These are phyloP conservation scores for Phylloporus arenicola DNA, from an alignment of 768 basidiomycete species.

Conservation along the genomic window DNA sequence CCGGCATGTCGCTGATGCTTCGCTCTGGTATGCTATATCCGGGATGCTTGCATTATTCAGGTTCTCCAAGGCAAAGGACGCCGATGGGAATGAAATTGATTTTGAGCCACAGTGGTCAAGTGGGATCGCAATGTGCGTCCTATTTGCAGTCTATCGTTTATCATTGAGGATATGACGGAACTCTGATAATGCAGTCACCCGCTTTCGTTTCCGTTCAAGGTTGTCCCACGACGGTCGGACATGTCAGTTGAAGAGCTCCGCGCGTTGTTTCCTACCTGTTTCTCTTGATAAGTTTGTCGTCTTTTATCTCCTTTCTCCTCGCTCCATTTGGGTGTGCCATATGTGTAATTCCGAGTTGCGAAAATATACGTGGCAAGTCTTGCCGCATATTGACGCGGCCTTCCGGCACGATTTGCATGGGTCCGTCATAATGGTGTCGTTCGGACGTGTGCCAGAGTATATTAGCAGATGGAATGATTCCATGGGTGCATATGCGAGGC, in stretches of 20 bases:
- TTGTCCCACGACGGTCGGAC: neutral
- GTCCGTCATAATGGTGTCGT: no score
- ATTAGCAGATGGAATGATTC: no score
- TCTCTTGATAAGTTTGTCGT: neutral
- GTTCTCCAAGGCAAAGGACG: slow-evolving; percentile 21
- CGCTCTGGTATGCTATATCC: slow-evolving; percentile 26
- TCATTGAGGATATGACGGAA: neutral
- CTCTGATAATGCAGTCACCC: neutral
- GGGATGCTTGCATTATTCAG: slow-evolving; percentile 27
- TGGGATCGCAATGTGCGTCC: slow-evolving; percentile 6
- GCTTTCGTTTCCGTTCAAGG: neutral
- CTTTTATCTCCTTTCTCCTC: neutral
- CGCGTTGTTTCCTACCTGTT: neutral
- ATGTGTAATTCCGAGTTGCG: no score
- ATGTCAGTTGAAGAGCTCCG: neutral
- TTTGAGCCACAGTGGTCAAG: slow-evolving; percentile 14
- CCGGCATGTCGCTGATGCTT: slow-evolving; percentile 17
- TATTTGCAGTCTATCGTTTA: neutral
- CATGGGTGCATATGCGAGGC: no score
- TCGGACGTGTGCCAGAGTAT: no score
- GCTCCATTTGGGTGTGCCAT: neutral
- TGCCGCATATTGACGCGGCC: no score
- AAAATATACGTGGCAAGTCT: neutral
- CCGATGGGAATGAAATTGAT: slow-evolving; percentile 19
- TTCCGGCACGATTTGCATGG: no score